Percentiles rank a stretch among this genome's conserved stretches.
Conservation (phyloP, 2,329 filamentous ascomycete species). For the Penicillium corylophilum region DNA sequence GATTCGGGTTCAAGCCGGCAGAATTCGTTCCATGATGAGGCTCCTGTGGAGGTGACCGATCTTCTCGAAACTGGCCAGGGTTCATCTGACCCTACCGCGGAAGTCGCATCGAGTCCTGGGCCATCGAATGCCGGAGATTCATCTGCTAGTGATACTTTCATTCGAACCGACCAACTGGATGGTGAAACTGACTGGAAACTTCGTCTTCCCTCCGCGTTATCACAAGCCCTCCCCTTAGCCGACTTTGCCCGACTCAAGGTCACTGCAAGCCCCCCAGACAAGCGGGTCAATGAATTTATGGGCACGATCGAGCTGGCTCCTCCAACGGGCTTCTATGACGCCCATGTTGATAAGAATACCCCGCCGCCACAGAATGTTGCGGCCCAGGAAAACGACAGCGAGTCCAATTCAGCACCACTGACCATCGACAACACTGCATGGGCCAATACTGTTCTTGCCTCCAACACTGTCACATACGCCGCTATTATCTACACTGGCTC, state of each 20-base stretch:
- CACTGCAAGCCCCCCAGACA: conserved; percentile 85
- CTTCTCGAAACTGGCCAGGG: conserved; percentile 26
- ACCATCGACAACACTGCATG: conserved; percentile 97
- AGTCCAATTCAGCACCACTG: conserved; percentile 65
- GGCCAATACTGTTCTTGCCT: conserved; percentile 96
- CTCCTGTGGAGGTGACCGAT: conserved; percentile 16
- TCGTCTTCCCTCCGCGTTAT: conserved; percentile 79
- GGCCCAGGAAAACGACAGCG: conserved; percentile 19
- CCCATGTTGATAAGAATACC: conserved; percentile 37
- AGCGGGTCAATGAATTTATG: conserved; percentile 89
- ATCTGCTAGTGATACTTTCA: conserved; percentile 79
- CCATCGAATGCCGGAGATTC: conserved; percentile 20
- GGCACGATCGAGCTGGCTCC: conserved; percentile 79
- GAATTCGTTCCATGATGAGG: conserved; percentile 19
- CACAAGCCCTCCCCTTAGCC: conserved; percentile 70
- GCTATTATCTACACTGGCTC: conserved; percentile 93
- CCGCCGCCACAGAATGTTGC: conserved; percentile 17
- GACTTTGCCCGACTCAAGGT: conserved; percentile 69
- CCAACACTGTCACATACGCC: conserved; percentile 82
- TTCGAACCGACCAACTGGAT: conserved; percentile 93
- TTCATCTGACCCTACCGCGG: conserved; percentile 13
- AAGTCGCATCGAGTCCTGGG: conserved; percentile 9
- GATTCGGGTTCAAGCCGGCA: conserved; percentile 34
- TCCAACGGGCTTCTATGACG: conserved; percentile 49
- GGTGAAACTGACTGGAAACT: conserved; percentile 99